Base-by-base conservation (phyloP, 306 rosid genomes). In the Hippophae rhamnoides region DNA sequence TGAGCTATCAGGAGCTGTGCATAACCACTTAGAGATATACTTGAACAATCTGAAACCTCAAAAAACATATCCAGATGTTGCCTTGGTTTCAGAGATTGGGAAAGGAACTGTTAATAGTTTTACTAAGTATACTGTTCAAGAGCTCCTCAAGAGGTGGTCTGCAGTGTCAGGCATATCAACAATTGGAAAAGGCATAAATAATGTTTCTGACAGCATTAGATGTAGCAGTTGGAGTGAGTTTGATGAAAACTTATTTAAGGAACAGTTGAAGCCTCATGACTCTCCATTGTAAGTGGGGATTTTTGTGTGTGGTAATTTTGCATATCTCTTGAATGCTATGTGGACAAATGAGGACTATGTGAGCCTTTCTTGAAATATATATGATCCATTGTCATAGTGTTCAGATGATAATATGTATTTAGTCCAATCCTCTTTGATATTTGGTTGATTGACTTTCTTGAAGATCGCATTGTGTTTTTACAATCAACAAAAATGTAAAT, bases 111-210 rank as follows among this genome's bases (percentile, higher is more conserved):
- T 41, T 9, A 55, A 48, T 64, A 64, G 67, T 62, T 71, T 71
- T 10, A 76, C 81, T 0, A 67, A 59, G 27, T 57, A 62, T 12
- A 47, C 60, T 9, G 65, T 67, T 44, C 68, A 67, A 40, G 65
- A 48, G 74, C 62, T 76, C 47, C 13, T 56, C 49, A 67, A 68
- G 68, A 72, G 81, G 57, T 51, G 43, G 58, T 72, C 71, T 52
- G 45, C 56, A 6, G 68, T 59, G 31, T 76, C 70, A 27, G 11
- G 66, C 59, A 43, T 67, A 25, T 55, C 64, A 14, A 41, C 68
- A 8, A 68, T 76, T 54, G 77, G 59, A 61, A 50, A 64, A 42
- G 63, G 77, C 60, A 58, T 72, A 25, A 53, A 63, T 14, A 56
- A 51, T 42, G 26, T 72, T 48, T 67, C 57, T 40, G 38, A 43